Percentiles rank a stretch among this genome's conserved stretches.
These are phyloP conservation scores for Xenosphaeropsis pyriputrescens DNA, from an alignment of 2,329 filamentous ascomycete genomes.

Conservation along the genomic window DNA sequence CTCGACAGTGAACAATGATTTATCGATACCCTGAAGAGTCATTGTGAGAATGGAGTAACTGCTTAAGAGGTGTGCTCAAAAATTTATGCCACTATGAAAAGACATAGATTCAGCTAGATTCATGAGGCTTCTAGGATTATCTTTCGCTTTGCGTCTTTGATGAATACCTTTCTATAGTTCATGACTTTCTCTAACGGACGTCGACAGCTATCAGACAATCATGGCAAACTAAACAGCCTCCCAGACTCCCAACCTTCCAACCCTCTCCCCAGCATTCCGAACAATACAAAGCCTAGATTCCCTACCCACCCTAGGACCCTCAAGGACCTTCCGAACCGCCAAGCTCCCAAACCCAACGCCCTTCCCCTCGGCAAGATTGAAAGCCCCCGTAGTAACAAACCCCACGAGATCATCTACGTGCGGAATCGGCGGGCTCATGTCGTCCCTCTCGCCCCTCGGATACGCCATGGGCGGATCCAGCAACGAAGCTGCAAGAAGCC, in stretches of 20 bases:
- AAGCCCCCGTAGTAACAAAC: slow-evolving; percentile 80
- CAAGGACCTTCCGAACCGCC: slow-evolving; percentile 39
- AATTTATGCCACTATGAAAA: too few relatives aligned
- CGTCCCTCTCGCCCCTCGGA: slow-evolving; percentile 15
- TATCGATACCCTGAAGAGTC: too few relatives aligned
- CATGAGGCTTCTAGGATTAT: too few relatives aligned
- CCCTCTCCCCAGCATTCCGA: slow-evolving; percentile 61
- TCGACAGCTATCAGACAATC: too few relatives aligned
- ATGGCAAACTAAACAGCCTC: slow-evolving; percentile 28
- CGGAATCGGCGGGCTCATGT: slow-evolving; percentile 53
- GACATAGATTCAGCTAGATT: too few relatives aligned
- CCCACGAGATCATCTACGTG: slow-evolving; percentile 65
- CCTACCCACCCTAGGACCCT: slow-evolving; percentile 17
- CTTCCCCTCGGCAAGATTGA: slow-evolving; percentile 61
- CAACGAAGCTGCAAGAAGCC: slow-evolving; percentile 31
- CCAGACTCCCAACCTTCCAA: slow-evolving; percentile 72
- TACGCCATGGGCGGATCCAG: slow-evolving; percentile 25
- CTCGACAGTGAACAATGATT: too few relatives aligned
- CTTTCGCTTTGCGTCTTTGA: too few relatives aligned
- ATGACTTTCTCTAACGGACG: too few relatives aligned
- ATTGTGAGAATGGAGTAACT: too few relatives aligned
- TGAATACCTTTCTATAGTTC: too few relatives aligned
- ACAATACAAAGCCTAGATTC: slow-evolving; percentile 58
- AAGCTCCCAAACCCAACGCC: slow-evolving; percentile 65
- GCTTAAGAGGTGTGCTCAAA: too few relatives aligned